These are phyloP conservation scores for Cucurbita pepo DNA, from an alignment of 306 rosid genomes.

Conservation along the genomic window DNA sequence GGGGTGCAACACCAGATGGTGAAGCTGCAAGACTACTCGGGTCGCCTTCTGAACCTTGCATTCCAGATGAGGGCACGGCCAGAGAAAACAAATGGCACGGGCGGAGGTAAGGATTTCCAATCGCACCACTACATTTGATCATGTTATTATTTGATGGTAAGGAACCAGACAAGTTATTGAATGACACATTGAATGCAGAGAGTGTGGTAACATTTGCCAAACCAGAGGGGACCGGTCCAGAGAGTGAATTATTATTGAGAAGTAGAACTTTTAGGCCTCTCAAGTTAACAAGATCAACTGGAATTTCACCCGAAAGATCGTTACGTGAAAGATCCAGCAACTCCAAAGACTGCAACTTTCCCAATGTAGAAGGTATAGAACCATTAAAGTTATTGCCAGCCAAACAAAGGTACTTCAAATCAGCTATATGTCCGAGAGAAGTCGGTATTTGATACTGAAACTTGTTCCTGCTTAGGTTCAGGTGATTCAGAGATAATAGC, in stretches of 20 bases:
- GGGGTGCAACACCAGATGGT: slow-evolving; percentile 16
- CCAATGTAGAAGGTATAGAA: slow-evolving; percentile 48
- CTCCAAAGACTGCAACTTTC: slow-evolving; percentile 43
- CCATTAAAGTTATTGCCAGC: slow-evolving; percentile 52
- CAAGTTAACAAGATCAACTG: slow-evolving; percentile 43
- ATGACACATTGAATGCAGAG: slow-evolving; percentile 61
- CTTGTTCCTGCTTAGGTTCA: slow-evolving; percentile 61
- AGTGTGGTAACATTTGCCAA: slow-evolving; percentile 60
- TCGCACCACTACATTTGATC: slow-evolving; percentile 61
- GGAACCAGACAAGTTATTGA: slow-evolving; percentile 86
- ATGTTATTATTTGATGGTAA: slow-evolving; percentile 43
- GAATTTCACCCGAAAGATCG: slow-evolving; percentile 62
- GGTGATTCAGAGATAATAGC: slow-evolving; percentile 33
- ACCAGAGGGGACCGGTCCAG: slow-evolving; percentile 71
- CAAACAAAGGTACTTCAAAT: slow-evolving; percentile 49
- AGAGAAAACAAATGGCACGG: slow-evolving; percentile 39
- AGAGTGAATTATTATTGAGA: slow-evolving; percentile 58
- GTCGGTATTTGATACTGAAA: slow-evolving; percentile 47
- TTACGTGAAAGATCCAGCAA: slow-evolving; percentile 71
- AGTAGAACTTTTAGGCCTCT: slow-evolving; percentile 44
- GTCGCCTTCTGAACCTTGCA: slow-evolving; percentile 27
- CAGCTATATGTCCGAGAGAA: slow-evolving; percentile 39
- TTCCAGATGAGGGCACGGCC: slow-evolving; percentile 27
- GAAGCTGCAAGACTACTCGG: slow-evolving; percentile 22
- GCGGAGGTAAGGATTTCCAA: slow-evolving; percentile 52